These are phyloP conservation scores for Ophiognomonia clavigignenti-juglandacearum DNA, from an alignment of 2,329 filamentous ascomycete genomes.

Conservation along the genomic window DNA sequence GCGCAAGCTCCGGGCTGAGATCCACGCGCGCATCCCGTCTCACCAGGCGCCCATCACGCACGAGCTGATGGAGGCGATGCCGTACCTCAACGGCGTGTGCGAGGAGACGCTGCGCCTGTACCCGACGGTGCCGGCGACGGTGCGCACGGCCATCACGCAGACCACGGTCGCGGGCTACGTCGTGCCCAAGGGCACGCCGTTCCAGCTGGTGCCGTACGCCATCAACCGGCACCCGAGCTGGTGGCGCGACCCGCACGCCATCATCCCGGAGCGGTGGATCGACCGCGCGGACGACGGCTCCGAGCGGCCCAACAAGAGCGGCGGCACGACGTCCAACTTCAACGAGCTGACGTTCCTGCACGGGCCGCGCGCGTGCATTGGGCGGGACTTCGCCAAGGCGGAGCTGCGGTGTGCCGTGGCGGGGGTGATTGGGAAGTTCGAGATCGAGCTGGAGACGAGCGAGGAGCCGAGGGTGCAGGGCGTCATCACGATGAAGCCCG, in stretches of 20 bases:
- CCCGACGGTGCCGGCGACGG: neutral
- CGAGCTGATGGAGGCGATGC: slow-evolving; percentile 10
- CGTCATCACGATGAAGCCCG: slow-evolving; percentile 11
- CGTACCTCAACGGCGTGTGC: slow-evolving; percentile 11
- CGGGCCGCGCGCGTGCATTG: slow-evolving; percentile 8
- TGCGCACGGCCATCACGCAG: neutral
- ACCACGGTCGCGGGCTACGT: slow-evolving; percentile 5
- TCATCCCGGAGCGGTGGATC: slow-evolving; percentile 37
- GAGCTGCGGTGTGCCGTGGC: slow-evolving; percentile 12
- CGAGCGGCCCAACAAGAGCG: slow-evolving; percentile 11
- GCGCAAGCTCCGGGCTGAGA: slow-evolving; percentile 6
- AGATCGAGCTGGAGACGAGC: slow-evolving; percentile 6
- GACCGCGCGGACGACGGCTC: slow-evolving; percentile 19
- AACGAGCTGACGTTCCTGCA: slow-evolving; percentile 12
- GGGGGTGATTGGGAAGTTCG: slow-evolving; percentile 10
- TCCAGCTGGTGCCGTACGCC: slow-evolving; percentile 20
- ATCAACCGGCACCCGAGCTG: slow-evolving; percentile 35
- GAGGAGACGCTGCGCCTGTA: slow-evolving; percentile 8
- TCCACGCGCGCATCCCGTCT: slow-evolving; percentile 1
- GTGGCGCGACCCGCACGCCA: slow-evolving; percentile 33
- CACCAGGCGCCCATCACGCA: slow-evolving; percentile 2
- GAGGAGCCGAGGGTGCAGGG: slow-evolving; percentile 11
- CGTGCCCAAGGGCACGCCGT: slow-evolving; percentile 11
- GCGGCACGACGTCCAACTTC: slow-evolving; percentile 10
- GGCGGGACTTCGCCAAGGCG: slow-evolving; percentile 12